Conservation (phyloP, 768 basidiomycete species). For the Mycena haematopus region DNA sequence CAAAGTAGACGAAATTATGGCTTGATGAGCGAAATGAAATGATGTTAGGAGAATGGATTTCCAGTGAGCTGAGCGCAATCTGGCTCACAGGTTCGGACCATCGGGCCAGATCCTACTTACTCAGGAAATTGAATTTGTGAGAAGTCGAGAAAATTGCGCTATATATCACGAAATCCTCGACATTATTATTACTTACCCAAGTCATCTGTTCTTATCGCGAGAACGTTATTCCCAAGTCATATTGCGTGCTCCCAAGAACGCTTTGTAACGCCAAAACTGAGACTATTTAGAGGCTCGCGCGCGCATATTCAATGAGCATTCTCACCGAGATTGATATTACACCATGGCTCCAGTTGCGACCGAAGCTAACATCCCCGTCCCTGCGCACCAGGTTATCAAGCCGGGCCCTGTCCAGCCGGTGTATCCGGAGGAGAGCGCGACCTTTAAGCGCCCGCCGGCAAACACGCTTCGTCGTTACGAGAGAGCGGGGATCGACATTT, state of each 20-base stretch:
- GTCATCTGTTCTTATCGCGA: conserved; percentile 2
- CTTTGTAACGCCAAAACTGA: conserved; percentile 22
- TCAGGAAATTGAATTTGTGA: neutral
- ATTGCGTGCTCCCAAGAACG: conserved; percentile 27
- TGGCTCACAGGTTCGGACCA: neutral
- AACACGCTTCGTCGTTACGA: conserved; percentile 31
- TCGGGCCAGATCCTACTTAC: neutral
- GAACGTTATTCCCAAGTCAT: conserved; percentile 19
- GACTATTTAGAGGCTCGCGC: conserved; percentile 20
- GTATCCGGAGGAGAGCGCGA: conserved; percentile 24
- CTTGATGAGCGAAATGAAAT: neutral
- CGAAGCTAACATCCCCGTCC: conserved; percentile 14
- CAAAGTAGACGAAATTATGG: conserved; percentile 18
- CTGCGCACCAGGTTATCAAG: conserved; percentile 27
- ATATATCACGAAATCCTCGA: conserved; percentile 7
- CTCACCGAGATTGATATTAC: neutral
- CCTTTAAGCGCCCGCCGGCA: conserved; percentile 29
- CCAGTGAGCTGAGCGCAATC: neutral
- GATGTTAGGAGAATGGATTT: neutral
- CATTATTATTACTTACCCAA: conserved; percentile 6
- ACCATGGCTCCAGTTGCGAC: conserved; percentile 28
- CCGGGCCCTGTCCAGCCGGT: conserved; percentile 10
- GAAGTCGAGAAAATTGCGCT: conserved; percentile 14
- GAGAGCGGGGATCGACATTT: conserved; percentile 31
- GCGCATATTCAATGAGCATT: neutral